Evolutionary conservation across 2,329 filamentous ascomycete genomes (phyloP).

Genomic region (Plectosphaerella plurivora): DNA sequence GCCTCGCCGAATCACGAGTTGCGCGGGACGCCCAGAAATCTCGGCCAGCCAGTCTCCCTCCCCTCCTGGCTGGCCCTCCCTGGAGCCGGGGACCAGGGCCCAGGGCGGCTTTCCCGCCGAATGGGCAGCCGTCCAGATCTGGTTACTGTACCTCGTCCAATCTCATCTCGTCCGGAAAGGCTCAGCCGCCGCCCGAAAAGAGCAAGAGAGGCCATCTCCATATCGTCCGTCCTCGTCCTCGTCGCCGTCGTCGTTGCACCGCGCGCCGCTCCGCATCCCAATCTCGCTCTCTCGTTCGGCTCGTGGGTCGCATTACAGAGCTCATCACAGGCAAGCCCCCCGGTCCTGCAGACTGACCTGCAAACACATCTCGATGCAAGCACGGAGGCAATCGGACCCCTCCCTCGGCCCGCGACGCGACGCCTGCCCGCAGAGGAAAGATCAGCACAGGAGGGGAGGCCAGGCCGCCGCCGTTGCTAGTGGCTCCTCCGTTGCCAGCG

Average conservation of each 20-base stretch:
- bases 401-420: not conserved
- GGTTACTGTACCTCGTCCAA: not conserved
- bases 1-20: not conserved
- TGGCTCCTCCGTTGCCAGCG: no score
- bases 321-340: no score
- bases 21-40: not conserved
- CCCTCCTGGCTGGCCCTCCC: no score
- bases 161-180: not conserved
- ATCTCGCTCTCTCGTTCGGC: no score
- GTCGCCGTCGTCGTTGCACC: not conserved
- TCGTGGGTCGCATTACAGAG: no score
- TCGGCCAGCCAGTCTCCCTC: not conserved
- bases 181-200: not conserved
- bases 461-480: not conserved
- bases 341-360: not conserved
- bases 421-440: not conserved
- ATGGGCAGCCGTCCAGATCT: not conserved
- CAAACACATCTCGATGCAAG: not conserved
- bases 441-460: not conserved
- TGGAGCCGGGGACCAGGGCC: not conserved
- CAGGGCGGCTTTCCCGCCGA: not conserved
- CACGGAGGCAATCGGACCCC: not conserved
- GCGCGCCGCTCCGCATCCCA: not conserved
- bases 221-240: not conserved
- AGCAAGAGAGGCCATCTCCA: not conserved